Evolutionary conservation across 768 basidiomycete genomes (phyloP).

Genomic region (Sporobolomyces roseus): DNA sequence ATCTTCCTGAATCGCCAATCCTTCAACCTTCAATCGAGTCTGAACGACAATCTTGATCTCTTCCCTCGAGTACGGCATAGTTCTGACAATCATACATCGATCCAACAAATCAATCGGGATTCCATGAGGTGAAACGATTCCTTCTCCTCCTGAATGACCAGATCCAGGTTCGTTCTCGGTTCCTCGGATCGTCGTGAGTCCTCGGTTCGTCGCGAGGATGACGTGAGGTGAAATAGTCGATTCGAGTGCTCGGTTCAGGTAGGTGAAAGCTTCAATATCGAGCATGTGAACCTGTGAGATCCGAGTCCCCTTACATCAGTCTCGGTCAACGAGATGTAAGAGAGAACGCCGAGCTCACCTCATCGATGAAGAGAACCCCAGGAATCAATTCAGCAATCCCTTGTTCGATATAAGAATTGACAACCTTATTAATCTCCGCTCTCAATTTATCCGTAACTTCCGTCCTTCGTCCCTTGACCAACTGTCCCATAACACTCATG

Average conservation of each 20-base stretch:
- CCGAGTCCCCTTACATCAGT: background rate
- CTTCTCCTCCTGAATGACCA: constrained; percentile 50
- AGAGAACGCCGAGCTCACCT: constrained; percentile 57
- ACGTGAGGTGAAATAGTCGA: constrained; percentile 97
- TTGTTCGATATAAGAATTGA: constrained; percentile 94
- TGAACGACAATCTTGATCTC: constrained; percentile 83
- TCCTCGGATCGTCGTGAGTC: constrained; percentile 84
- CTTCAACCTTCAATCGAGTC: constrained; percentile 79
- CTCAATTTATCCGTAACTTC: constrained; percentile 96
- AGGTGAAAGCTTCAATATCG: constrained; percentile 98
- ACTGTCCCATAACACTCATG: constrained; percentile 89
- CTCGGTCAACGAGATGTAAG: background rate
- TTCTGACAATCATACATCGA: constrained; percentile 92
- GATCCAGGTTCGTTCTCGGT: constrained; percentile 56
- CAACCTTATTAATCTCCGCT: constrained; percentile 93
- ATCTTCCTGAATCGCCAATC: constrained; percentile 66
- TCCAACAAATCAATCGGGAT: constrained; percentile 90
- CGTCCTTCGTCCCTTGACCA: constrained; percentile 87
- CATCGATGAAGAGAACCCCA: constrained; percentile 97
- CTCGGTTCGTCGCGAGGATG: constrained; percentile 92
- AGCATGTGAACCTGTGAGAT: constrained; percentile 87
- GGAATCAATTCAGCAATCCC: constrained; percentile 97
- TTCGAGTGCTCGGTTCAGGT: constrained; percentile 90
- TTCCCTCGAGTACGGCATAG: constrained; percentile 72
- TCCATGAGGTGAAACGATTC: constrained; percentile 87